Base-by-base conservation (phyloP, 768 basidiomycete genomes). In the Symmetrospora coprosmae region DNA sequence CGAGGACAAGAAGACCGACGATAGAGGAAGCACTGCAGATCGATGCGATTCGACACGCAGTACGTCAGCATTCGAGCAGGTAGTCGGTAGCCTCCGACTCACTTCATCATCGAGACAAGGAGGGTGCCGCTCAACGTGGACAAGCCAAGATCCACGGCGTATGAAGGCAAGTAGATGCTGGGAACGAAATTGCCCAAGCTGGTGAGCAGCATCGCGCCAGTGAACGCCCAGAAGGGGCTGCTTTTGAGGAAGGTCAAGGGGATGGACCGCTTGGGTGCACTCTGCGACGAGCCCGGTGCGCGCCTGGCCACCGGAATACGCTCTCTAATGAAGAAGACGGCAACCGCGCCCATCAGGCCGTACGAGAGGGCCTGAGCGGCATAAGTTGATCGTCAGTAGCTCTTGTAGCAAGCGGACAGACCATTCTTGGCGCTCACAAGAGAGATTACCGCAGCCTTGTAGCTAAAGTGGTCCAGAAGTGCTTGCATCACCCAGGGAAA, bases 41-140 rank as follows among this genome's bases (percentile, higher is more conserved):
- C 21, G 48, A 50, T 7, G 30, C 9, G n/a, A 46, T n/a, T 27
- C 9, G 45, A 46, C 11, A 27, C 23, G 25, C 11, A 13, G 23
- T 21, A 21, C 9, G 9, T 21, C 9, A n/a, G 25, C 45, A n/a
- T n/a, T n/a, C n/a, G n/a, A n/a, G 45, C 25, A 27, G 23, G 45
- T 9, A 21, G 17, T 9, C 25, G 45, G 9, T n/a, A 31, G 8
- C 31, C 50, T 52, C 13, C 6, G 13, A 6, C 50, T 52, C 14
- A 52, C 50, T 52, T 52, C 31, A 52, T 52, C 4, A 52, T 37
- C 13, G 50, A 23, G 13, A 52, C 51, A 14, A 53, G 25, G 14
- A 38, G 25, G 21, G 51, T 37, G 16, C 51, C 51, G 5, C 9
- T 9, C 39, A 21, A 38, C 13, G 34, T 53, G 14, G 34, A 21